Base-by-base conservation (phyloP, 768 basidiomycete species). In the Baorangia bicolor region DNA sequence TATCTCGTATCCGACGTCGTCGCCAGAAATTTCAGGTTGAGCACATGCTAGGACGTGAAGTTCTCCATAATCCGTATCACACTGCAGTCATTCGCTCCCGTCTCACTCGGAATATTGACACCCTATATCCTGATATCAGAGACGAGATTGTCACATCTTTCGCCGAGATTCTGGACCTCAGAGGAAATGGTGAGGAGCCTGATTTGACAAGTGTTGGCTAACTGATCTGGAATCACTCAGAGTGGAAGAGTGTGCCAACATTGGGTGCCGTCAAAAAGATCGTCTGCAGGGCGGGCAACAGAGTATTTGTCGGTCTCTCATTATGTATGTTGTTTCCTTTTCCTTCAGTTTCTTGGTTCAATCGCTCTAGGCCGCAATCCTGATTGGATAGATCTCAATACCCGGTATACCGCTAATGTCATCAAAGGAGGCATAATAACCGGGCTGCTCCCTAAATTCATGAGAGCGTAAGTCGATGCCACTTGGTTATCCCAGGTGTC, bases 91-190 rank as follows among this genome's bases (percentile, higher is more conserved):
- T 77, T 25, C 69, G 63, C 20, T 49, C 59, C 4, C 58, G 61
- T 6, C 62, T 78, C 10, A 73, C 73, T 23, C 72, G 79, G 12
- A 77, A 76, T 38, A 68, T 83, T 6, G 67, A 63, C 1, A 50
- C 43, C 1, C 55, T 76, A 4, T 78, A 79, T 55, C 70, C 75
- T 1, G 73, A 74, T 21, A 61, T 84, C n/a, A n/a, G n/a, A n/a
- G n/a, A n/a, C n/a, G n/a, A n/a, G n/a, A n/a, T n/a, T n/a, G n/a
- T n/a, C n/a, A n/a, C n/a, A n/a, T n/a, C n/a, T n/a, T n/a, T n/a
- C n/a, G n/a, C n/a, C n/a, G n/a, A n/a, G n/a, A n/a, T n/a, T n/a
- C n/a, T n/a, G n/a, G n/a, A n/a, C n/a, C n/a, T n/a, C n/a, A n/a
- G n/a, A n/a, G n/a, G n/a, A n/a, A n/a, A n/a, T n/a, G n/a, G n/a